Base-by-base conservation (phyloP, 768 basidiomycete species). In the Auricularia heimuer region DNA sequence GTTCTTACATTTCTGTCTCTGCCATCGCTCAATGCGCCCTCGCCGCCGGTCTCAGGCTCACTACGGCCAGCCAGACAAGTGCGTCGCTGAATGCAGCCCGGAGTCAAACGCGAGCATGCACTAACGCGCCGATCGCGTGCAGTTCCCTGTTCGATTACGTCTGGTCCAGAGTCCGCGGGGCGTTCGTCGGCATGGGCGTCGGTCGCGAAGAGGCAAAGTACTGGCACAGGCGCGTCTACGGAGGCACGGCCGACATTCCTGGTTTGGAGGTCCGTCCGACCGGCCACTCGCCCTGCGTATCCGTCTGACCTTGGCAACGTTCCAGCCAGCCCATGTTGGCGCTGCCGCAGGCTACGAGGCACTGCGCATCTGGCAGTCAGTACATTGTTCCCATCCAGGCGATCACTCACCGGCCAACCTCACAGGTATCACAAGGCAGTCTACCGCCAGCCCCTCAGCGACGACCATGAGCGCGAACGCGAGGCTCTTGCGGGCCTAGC, bases 291-390 rank as follows among this genome's bases (percentile, higher is more conserved):
- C 7, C 39, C 16, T 44, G 64, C 47, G 64, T 63, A 12, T 16
- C 8, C 33, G 14, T n/a, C 51, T 51, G 82, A 83, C 65, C 72
- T 8, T 8, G 39, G 12, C 86, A 18, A 74, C 73, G 62, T 77
- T 89, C 75, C 73, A 77, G 4, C 85, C 88, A 0, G 69, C 74
- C 18, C 87, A 90, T 65, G 80, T 92, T 18, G 90, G 90, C 0
- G 82, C 86, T 68, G 90, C 89, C 3, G 89, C 89, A 10, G 89
- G 87, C 2, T 90, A 89, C 71, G 88, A 90, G 73, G 88, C 88
- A 0, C 85, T 86, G 72, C 80, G 88, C 16, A 81, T 81, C 34
- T 87, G 86, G 84, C 83, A 83, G 47, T 51, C 18, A 51, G 47
- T 51, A 18, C 16, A 51, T 51, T 51, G 47, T 21, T 51, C 47